Evolutionary conservation across 805 yeast genomes (phyloP), one percentile per base, ranked within the genome.

Genomic region (Zygosaccharomyces lentus): DNA sequence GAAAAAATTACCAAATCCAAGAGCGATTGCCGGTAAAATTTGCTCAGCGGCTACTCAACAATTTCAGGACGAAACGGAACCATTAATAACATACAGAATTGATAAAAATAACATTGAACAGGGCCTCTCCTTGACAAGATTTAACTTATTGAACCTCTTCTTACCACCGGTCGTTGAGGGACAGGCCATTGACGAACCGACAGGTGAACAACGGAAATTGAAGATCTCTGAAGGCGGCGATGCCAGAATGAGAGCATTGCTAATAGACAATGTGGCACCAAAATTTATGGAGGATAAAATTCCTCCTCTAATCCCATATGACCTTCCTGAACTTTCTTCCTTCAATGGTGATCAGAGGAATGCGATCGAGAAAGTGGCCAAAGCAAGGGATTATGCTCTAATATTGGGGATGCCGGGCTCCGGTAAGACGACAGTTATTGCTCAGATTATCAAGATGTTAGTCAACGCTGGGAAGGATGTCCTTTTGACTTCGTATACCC

Each of bases 381-480:
- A 73, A 12, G 75, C 93, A 0, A 62, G 80, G 43, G 96, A 90
- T 60, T 93, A 87, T 59, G 73, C 90, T 3, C 70, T 93, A 55
- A 77, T 93, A 15, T 68, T 91, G 49, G 99, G 99, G 0, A 93
- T 93, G 99, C 99, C 99, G 0, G 99, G 99, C 3, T 93, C 98
- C 0, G 99, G 96, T 8, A 88, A 88, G 59, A 88, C 96, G 1
- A 88, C 98, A 0, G 85, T 90, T 0, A 89, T 93, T 44, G 84
- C 95, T 0, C 81, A 82, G 37, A 57, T 93, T 13, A 82, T 90
- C 35, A 73, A 76, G 47, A 69, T 76, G 34, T 61, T 93, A 24
- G 83, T 57, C 2, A 65, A 67, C 1, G 73, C 74, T 38, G 80
- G 78, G 1, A 85, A 85, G 58, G 72, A 84, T 0, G 83, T 93